Evolutionary conservation across 2,329 filamentous ascomycete species (phyloP), one percentile per base, ranked within the genome.

Genomic region (Ambrosiella cleistominuta): DNA sequence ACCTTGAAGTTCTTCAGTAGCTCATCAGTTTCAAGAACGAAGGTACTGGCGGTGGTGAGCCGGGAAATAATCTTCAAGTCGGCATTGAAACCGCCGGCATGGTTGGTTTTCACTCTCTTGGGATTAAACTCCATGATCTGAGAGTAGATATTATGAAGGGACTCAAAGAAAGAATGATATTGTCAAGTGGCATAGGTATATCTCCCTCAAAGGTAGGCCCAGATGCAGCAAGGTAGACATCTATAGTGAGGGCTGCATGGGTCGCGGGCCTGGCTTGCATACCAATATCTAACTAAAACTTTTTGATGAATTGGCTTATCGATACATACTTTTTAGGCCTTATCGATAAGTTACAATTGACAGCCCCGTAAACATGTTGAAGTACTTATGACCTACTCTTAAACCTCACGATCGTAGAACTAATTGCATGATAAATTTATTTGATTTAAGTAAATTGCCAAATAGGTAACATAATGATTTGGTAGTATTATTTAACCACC

Each of bases 11-110:
- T 75, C 60, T 73, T 74, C 60, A 82, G 66, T 15, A 83, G 70
- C 66, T 83, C 79, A 51, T 81, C 76, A 2, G 79, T 78, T 67
- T 82, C 76, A 54, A 82, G 66, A 53, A 79, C 71, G 62, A 82
- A 81, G 39, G 77, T 74, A 66, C 75, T 78, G 13, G 76, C 71
- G 7, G 74, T 71, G 38, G 73, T 70, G 50, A 75, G 65, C 17
- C 69, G 68, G 42, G 72, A 66, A 3, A 72, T 65, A 58, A 65
- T 69, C 39, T 66, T 68, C 53, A 69, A 67, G 61, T 74, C 69
- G 56, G 75, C 71, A 60, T 71, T 67, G 54, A 72, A 71, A 58
- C 72, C 68, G 15, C 64, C 54, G 8, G 54, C 66, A 61, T 76
- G 72, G 27, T 69, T 70, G 37, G 76, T 66, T 65, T 77, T 78